Base-by-base conservation (phyloP, 176 grass and related monocot species). In the Raddia guianensis region DNA sequence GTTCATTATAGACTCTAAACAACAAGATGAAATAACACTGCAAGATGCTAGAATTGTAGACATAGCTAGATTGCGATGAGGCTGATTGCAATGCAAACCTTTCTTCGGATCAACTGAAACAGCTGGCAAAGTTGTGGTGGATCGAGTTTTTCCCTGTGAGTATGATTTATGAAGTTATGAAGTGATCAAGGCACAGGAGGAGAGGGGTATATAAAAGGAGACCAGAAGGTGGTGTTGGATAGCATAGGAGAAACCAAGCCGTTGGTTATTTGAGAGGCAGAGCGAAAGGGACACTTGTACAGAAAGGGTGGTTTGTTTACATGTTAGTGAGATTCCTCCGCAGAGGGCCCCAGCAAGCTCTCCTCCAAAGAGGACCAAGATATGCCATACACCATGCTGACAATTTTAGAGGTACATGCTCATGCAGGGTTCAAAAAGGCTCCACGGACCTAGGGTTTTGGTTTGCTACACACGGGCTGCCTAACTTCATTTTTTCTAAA, bases 321-420 rank as follows among this genome's bases (percentile, higher is more conserved):
- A 40, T 40, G 37, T 94, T 94, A 78, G 83, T 81, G 83, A 91
- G 88, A 94, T 91, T 94, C 91, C 88, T 74, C 37, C 15, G 16
- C 0, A 13, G 72, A 33, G 79, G 88, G 85, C 3, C 77, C 91
- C 85, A 85, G 77, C 48, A 27, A 19, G 47, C 75, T 33, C 65
- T 63, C 7, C 40, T 53, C 8, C 33, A 51, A 58, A 56, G 54
- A 46, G 19, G 74, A 60, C 63, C 65, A 77, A 76, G 77, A 66
- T 62, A 45, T 55, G 70, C 33, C 32, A 83, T 81, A 64, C 59
- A 74, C 74, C 14, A 58, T 49, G 85, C 75, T 72, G 60, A 70
- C 64, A 79, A 35, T 79, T 91, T 58, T 40, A 71, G 85, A 66
- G 76, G 81, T 87, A 84, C 71, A 87, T 12, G 57, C 46, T 65